A percentile compares a stretch with the other conserved stretches of the same genome.
Conservation (phyloP, 2,329 filamentous ascomycete genomes). For the Neonectria faginata region DNA sequence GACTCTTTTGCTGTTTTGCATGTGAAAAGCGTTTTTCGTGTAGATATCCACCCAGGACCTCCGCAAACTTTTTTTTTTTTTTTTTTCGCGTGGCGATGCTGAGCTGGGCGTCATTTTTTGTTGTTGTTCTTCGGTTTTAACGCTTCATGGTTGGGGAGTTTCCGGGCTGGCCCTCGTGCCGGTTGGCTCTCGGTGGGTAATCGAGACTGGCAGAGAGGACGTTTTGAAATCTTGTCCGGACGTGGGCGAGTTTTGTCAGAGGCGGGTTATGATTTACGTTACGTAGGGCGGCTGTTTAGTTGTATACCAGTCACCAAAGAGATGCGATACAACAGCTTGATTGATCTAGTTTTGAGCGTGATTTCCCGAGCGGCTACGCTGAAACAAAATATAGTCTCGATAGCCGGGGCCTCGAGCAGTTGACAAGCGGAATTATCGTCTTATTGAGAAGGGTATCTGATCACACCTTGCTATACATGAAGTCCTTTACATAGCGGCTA, state of each 20-base stretch:
- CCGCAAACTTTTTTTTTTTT: background rate
- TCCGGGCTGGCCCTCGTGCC: slow-evolving; percentile 9
- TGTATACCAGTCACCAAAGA: slow-evolving; percentile 42
- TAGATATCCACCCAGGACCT: slow-evolving; percentile 18
- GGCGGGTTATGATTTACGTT: slow-evolving; percentile 42
- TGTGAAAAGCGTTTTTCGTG: slow-evolving; percentile 8
- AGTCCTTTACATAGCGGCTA: background rate
- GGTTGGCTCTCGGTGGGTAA: background rate
- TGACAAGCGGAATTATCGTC: slow-evolving; percentile 3
- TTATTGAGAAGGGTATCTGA: slow-evolving; percentile 31
- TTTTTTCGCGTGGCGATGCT: slow-evolving; percentile 15
- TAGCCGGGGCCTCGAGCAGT: background rate
- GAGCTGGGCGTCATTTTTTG: slow-evolving; percentile 4
- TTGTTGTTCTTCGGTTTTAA: slow-evolving; percentile 8
- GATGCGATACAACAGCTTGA: slow-evolving; percentile 22
- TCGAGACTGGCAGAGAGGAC: slow-evolving; percentile 3
- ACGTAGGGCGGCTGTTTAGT: slow-evolving; percentile 28
- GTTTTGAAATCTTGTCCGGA: slow-evolving; percentile 23
- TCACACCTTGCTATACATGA: slow-evolving; percentile 9
- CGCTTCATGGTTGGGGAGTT: slow-evolving; percentile 21
- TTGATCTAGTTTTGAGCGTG: background rate
- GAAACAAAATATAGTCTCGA: background rate
- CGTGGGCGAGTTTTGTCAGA: slow-evolving; percentile 24
- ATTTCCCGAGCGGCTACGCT: background rate
- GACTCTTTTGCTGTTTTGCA: slow-evolving; percentile 5